A percentile compares a stretch with the other conserved stretches of the same genome.
Evolutionary conservation across 331 rosid species (phyloP).

Genomic region (Prunus yedoensis): DNA sequence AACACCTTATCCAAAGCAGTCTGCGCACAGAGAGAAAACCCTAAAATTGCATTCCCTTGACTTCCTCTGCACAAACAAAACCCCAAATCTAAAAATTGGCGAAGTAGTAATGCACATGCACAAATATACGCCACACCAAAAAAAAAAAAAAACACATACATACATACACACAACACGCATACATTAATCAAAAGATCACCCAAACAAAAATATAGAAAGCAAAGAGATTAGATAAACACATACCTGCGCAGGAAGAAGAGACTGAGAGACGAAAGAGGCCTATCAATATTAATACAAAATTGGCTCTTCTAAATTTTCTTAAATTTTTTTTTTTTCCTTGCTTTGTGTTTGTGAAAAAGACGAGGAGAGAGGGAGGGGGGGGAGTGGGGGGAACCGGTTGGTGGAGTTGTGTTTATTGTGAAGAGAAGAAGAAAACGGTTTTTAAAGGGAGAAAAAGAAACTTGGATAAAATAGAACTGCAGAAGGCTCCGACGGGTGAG

Average conservation of each 20-base stretch:
- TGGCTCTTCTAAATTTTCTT: no score
- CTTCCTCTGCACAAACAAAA: constrained; percentile 47
- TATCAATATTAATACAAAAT: neutral
- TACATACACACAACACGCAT: neutral
- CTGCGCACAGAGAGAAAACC: constrained; percentile 48
- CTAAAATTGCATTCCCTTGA: constrained; percentile 52
- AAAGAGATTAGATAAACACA: constrained; percentile 4
- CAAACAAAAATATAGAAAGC: neutral
- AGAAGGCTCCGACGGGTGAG: constrained; percentile 6
- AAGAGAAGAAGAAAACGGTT: constrained; percentile 25
- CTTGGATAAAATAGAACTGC: neutral
- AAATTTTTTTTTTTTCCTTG: neutral
- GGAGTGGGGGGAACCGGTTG: constrained; percentile 35
- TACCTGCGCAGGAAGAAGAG: constrained; percentile 27
- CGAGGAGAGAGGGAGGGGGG: constrained; percentile 21
- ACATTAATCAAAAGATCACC: neutral
- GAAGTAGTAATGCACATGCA: constrained; percentile 49
- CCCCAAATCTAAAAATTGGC: constrained; percentile 49
- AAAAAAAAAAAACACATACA: constrained; percentile 4
- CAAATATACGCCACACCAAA: constrained; percentile 13
- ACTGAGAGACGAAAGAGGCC: constrained; percentile 9
- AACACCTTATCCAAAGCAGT: constrained; percentile 9
- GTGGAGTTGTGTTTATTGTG: constrained; percentile 23
- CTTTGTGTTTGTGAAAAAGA: constrained; percentile 15
- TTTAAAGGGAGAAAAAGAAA: constrained; percentile 3